These are phyloP conservation scores for Aechmea fasciata DNA, from an alignment of 176 grass and related monocot genomes.

Conservation along the genomic window DNA sequence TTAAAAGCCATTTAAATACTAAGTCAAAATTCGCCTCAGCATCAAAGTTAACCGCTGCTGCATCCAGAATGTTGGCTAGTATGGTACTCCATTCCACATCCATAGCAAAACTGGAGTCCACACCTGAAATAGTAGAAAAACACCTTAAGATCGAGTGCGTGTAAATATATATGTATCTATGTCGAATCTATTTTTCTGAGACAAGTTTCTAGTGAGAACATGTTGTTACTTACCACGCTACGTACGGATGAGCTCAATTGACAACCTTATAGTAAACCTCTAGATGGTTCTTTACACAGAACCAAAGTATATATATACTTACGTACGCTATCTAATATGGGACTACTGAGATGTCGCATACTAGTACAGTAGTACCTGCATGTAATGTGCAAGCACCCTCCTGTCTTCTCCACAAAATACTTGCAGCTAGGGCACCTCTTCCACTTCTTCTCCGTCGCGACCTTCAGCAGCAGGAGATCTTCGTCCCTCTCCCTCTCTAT, in stretches of 20 bases:
- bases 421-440: conserved; percentile 42
- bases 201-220: too few species aligned
- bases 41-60: background rate
- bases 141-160: too few species aligned
- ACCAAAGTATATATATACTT: too few species aligned
- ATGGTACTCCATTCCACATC: conserved; percentile 26
- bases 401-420: conserved; percentile 48
- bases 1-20: too few species aligned
- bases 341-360: too few species aligned
- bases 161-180: too few species aligned
- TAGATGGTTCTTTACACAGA: too few species aligned
- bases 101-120: conserved; percentile 51
- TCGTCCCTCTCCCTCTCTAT: conserved; percentile 34
- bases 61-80: background rate
- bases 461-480: conserved; percentile 39
- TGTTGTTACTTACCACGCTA: too few species aligned
- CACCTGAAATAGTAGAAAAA: conserved; percentile 30
- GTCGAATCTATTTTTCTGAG: too few species aligned
- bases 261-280: too few species aligned
- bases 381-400: conserved; percentile 37
- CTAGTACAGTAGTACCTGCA: conserved; percentile 50
- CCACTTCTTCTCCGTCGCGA: conserved; percentile 35
- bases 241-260: too few species aligned
- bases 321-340: too few species aligned
- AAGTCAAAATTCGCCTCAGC: background rate